A percentile compares a stretch with the other conserved stretches of the same genome.
Conservation (phyloP, 345 rosid genomes). For the Salix dunnii region DNA sequence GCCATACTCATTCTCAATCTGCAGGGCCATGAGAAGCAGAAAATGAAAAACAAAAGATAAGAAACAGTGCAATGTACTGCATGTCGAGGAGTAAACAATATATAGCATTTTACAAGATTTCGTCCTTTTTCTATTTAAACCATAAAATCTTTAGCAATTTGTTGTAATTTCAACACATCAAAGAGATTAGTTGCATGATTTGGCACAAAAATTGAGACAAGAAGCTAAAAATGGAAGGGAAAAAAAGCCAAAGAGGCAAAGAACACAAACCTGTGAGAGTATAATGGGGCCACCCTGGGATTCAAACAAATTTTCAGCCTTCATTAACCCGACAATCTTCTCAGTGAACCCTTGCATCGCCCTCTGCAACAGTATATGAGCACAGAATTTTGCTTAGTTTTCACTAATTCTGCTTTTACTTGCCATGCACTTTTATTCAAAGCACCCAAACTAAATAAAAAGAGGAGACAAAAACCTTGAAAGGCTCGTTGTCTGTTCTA, state of each 20-base stretch:
- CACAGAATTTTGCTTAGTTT: constrained; percentile 7
- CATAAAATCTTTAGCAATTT: not conserved
- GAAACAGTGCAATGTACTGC: too few species aligned
- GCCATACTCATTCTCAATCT: constrained; percentile 99
- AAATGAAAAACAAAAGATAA: not conserved
- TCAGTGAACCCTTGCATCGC: constrained; percentile 94
- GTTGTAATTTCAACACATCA: not conserved
- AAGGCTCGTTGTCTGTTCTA: constrained; percentile 98
- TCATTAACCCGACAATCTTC: constrained; percentile 92
- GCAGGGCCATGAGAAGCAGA: constrained; percentile 9
- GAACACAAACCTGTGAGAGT: constrained; percentile 74
- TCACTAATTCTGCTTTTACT: constrained; percentile 2
- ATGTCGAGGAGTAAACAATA: not conserved
- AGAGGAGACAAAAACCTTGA: constrained; percentile 57
- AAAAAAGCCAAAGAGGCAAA: not conserved
- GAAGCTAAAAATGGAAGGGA: not conserved
- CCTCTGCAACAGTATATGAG: constrained; percentile 47
- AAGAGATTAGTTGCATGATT: not conserved
- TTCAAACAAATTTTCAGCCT: constrained; percentile 86
- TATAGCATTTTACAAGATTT: not conserved
- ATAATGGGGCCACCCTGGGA: constrained; percentile 98
- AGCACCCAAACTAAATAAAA: not conserved
- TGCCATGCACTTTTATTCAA: not conserved
- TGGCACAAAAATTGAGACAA: not conserved
- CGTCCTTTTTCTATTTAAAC: not conserved